These are phyloP conservation scores for Arthrobotrys megalospora DNA, from an alignment of 2,329 filamentous ascomycete species.

Conservation along the genomic window DNA sequence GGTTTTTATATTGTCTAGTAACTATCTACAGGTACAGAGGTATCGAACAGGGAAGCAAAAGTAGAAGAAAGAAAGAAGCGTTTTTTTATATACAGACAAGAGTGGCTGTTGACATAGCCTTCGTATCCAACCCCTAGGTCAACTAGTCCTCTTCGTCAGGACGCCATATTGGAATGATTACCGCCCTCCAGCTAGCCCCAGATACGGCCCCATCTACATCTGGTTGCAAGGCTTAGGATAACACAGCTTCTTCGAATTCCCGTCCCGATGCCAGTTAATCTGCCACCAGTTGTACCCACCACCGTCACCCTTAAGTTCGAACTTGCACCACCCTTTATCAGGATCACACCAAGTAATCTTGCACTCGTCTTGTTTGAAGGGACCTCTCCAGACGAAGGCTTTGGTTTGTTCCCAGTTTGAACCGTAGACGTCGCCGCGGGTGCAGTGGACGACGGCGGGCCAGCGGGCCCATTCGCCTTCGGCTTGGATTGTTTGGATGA, in stretches of 20 bases:
- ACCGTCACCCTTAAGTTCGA: constrained; percentile 18
- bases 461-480: neutral
- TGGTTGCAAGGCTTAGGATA: constrained; percentile 25
- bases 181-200: no score
- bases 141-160: no score
- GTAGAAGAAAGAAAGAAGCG: no score
- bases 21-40: no score
- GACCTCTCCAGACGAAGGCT: neutral
- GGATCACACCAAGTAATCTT: constrained; percentile 21
- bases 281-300: constrained; percentile 7
- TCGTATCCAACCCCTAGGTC: no score
- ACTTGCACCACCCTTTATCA: constrained; percentile 12
- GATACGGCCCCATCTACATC: neutral
- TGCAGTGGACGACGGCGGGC: constrained; percentile 13
- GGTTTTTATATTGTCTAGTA: no score
- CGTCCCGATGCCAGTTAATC: neutral
- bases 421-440: neutral
- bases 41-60: no score
- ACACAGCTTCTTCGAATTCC: constrained; percentile 14
- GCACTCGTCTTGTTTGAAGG: neutral
- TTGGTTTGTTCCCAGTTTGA: neutral
- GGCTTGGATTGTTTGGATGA: neutral
- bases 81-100: no score
- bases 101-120: no score
- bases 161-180: no score